Evolutionary conservation across 345 rosid genomes (phyloP).

Genomic region (Euphorbia lathyris): DNA sequence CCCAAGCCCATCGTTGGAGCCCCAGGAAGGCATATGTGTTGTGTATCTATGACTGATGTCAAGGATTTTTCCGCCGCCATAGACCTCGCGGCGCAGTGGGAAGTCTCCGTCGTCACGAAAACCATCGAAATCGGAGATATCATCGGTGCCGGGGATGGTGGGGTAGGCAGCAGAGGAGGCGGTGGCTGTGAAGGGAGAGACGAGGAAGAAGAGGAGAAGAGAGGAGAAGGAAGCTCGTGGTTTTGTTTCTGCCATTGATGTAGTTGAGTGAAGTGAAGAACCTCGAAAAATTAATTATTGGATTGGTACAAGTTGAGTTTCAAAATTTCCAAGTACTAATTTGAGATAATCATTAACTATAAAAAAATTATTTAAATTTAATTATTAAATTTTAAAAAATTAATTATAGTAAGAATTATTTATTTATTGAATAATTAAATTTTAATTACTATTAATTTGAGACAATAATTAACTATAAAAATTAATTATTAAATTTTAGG

Average conservation of each 20-base stretch:
- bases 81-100: conserved; percentile 76
- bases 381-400: too few relatives aligned
- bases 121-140: conserved; percentile 16
- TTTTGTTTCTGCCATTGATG: neutral
- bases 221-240: neutral
- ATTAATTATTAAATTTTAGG: too few relatives aligned
- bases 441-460: too few relatives aligned
- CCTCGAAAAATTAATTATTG: too few relatives aligned
- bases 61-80: conserved; percentile 57
- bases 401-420: too few relatives aligned
- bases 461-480: too few relatives aligned
- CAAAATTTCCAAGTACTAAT: too few relatives aligned
- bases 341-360: too few relatives aligned
- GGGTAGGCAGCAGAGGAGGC: conserved; percentile 38
- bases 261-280: neutral
- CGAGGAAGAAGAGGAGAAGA: conserved; percentile 15
- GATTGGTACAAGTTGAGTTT: too few relatives aligned
- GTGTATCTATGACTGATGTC: conserved; percentile 77
- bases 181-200: conserved; percentile 5
- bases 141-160: conserved; percentile 34
- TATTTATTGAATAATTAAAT: too few relatives aligned
- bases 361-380: too few relatives aligned
- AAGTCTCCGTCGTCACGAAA: conserved; percentile 21
- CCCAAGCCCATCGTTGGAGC: conserved; percentile 45
- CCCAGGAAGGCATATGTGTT: conserved; percentile 53